A percentile compares a stretch with the other conserved stretches of the same genome.
These are phyloP conservation scores for Leucoagaricus sp. DNA, from an alignment of 1,284 basidiomycete genomes.

Conservation along the genomic window DNA sequence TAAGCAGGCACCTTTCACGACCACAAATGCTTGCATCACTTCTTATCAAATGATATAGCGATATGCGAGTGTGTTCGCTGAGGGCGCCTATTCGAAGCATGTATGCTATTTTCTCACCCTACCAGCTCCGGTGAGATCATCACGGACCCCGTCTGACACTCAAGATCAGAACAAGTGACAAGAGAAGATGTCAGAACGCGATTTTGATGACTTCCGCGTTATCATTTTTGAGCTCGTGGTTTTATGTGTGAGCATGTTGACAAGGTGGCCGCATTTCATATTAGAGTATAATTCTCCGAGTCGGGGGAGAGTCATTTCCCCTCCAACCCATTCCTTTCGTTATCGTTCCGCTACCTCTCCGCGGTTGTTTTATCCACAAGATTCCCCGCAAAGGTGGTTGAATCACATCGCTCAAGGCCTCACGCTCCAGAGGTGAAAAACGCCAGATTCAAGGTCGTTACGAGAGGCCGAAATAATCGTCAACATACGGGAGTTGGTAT, in stretches of 20 bases:
- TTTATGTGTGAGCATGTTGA: neutral
- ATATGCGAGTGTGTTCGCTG: too few species aligned
- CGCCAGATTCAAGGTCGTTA: too few species aligned
- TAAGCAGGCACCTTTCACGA: too few species aligned
- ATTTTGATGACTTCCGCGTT: neutral
- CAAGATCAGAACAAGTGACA: neutral
- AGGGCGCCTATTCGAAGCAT: too few species aligned
- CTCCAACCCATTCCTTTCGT: neutral
- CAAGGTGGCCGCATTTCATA: neutral
- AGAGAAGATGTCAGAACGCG: neutral
- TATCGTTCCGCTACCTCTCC: neutral
- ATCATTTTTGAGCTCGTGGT: neutral
- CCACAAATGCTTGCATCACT: too few species aligned
- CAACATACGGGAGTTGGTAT: neutral
- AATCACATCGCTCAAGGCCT: too few species aligned
- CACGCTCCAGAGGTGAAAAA: too few species aligned
- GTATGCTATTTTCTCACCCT: slow-evolving; percentile 4
- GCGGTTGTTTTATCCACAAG: too few species aligned
- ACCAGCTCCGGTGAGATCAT: slow-evolving; percentile 10
- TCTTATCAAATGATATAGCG: too few species aligned
- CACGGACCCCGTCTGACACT: neutral
- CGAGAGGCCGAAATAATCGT: too few species aligned
- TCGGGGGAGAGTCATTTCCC: neutral
- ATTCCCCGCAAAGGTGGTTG: too few species aligned
- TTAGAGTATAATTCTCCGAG: neutral